Evolutionary conservation across 2,329 filamentous ascomycete species (phyloP), one percentile per base, ranked within the genome.

Genomic region (Xylaria sp.): DNA sequence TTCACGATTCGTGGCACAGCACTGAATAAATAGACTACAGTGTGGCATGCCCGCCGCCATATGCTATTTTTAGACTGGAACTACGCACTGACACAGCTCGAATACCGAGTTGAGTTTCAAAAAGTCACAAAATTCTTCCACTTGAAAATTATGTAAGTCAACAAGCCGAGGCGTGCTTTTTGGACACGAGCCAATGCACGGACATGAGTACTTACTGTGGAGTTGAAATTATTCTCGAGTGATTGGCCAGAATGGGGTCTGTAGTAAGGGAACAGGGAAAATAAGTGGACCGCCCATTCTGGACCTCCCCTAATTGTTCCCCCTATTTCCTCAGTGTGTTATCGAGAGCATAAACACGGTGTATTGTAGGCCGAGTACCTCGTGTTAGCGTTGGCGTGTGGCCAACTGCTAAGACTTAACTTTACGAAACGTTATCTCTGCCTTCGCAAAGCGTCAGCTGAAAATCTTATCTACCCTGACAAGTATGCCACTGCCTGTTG

Each of bases 391-490:
- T 36, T 46, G 18, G 58, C 6, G 54, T 55, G 54, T 46, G 59
- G 36, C 55, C 10, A 20, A 15, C 55, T 33, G 23, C 66, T 23
- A 61, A 52, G 51, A n/a, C n/a, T 15, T 52, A 28, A 57, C 51
- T 63, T 18, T 6, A 7, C 4, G 18, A 54, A 62, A 31, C 33
- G 23, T 62, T 66, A 52, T 57, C 66, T 23, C 39, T 31, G 23
- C 31, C 46, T 18, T 15, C 41, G 23, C 46, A 61, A 62, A 60
- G 43, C 46, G 68, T 52, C 61, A 68, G 62, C 51, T 48, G 52
- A 68, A 71, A 72, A 69, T 72, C 71, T 72, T 69, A 69, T 68
- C 68, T 61, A 46, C 62, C 43, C 60, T 61, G 58, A 56, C 57
- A 59, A 62, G 43, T 59, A 60, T 69, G 28, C 28, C 28, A 4